Evolutionary conservation across 768 basidiomycete genomes (phyloP).

Genomic region (Suillus sp.): DNA sequence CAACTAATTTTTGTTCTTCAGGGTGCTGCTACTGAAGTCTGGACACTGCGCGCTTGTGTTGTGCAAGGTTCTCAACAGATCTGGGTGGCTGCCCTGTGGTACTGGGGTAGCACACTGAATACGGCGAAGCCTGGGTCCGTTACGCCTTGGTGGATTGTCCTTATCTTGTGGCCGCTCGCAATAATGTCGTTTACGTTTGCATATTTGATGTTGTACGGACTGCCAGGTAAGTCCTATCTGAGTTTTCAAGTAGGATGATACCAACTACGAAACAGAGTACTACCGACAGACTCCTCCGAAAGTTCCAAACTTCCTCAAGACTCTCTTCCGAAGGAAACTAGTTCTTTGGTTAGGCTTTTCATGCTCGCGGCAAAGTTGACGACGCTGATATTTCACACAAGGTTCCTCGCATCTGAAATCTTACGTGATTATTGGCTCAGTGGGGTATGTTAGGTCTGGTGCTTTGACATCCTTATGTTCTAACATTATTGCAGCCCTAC

Average conservation of each 20-base stretch:
- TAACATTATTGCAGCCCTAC: slow-evolving; percentile 58
- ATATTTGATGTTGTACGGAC: slow-evolving; percentile 81
- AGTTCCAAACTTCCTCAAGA: slow-evolving; percentile 89
- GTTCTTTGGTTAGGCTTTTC: slow-evolving; percentile 67
- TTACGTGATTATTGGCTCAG: slow-evolving; percentile 93
- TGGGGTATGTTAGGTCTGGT: slow-evolving; percentile 53
- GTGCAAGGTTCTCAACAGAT: slow-evolving; percentile 96
- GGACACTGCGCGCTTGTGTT: slow-evolving; percentile 88
- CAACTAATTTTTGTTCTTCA: slow-evolving; percentile 30
- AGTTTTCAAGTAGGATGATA: background rate
- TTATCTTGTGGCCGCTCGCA: slow-evolving; percentile 81
- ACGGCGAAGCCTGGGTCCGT: slow-evolving; percentile 48
- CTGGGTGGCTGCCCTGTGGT: slow-evolving; percentile 96
- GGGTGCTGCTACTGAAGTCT: slow-evolving; percentile 94
- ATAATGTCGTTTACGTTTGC: slow-evolving; percentile 75
- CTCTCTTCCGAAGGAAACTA: slow-evolving; percentile 86
- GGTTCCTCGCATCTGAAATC: slow-evolving; percentile 88
- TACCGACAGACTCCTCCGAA: slow-evolving; percentile 93
- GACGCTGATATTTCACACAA: slow-evolving; percentile 17
- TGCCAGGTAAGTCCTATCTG: slow-evolving; percentile 63
- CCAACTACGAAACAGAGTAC: slow-evolving; percentile 56
- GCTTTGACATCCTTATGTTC: slow-evolving; percentile 9
- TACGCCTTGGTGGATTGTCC: slow-evolving; percentile 84
- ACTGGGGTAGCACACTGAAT: slow-evolving; percentile 87
- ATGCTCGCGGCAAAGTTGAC: background rate